Evolutionary conservation across 176 grass and related monocot species (phyloP), one percentile per base, ranked within the genome.

Genomic region (Triticum urartu): DNA sequence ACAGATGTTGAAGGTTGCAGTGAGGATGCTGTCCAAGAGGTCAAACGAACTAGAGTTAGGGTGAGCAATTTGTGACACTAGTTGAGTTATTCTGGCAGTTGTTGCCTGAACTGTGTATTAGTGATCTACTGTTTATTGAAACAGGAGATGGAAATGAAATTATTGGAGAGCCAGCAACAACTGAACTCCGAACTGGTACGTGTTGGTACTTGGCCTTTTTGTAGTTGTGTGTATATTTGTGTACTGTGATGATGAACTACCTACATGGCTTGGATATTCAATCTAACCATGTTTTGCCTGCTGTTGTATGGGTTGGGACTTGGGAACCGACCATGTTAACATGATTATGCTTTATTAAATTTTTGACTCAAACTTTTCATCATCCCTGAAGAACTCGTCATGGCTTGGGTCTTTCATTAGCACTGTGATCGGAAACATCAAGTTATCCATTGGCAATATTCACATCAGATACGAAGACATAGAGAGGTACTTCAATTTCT

Each of bases 1-100:
- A 92, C 92, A 79, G 86, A 95, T 90, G 88, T 98, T 86, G 93
- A 98, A 86, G 96, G 96, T 86, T 94, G 88, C 82, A 95, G 90
- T n/a, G 93, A 98, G 87, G 96, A 98, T 89, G 88, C 96, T 89
- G 75, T 98, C 38, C 96, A 98, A 95, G 93, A 98, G 84, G 90
- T 89, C 58, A 98, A 94, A 89, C 89, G 88, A 88, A 98, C 70
- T 82, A 88, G 64, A 91, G 92, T 98, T 36, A 94, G 81, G 92
- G 96, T 98, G 82, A 86, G 56, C 33, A 88, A 80, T 75, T 33
- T 83, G 22, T 84, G 69, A 61, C 48, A 4, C 15, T 72, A 72
- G 78, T 75, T 63, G 40, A 81, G 14, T 83, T 60, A 83, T 21
- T 85, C 68, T 70, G 72, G 14, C 62, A 85, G 80, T 86, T 78